Evolutionary conservation across 768 basidiomycete genomes (phyloP).

Genomic region (Coprinellus micaceus): DNA sequence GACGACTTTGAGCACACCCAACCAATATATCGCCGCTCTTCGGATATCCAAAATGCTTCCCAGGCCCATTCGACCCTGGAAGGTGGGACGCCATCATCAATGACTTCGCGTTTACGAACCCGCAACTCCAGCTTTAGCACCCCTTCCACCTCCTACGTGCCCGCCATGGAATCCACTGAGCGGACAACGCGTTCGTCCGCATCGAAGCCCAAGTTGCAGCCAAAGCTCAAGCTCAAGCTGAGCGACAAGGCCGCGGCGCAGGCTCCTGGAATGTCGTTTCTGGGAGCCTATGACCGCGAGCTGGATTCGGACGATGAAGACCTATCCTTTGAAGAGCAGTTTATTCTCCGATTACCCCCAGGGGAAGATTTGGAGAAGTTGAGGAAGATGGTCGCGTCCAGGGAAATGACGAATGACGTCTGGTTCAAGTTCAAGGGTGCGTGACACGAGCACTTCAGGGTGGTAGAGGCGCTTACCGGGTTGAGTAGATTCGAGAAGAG

Average conservation of each 20-base stretch:
- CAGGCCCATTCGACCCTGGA: conserved; percentile 11
- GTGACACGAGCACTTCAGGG: conserved; percentile 3
- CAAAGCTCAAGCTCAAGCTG: conserved; percentile 85
- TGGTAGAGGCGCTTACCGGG: conserved; percentile 1
- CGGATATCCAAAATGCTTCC: conserved; percentile 21
- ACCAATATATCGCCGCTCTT: conserved; percentile 32
- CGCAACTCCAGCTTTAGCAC: conserved; percentile 20
- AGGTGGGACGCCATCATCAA: background rate
- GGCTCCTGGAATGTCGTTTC: conserved; percentile 81
- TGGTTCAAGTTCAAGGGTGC: conserved; percentile 99
- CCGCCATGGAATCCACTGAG: conserved; percentile 33
- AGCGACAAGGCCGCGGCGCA: conserved; percentile 79
- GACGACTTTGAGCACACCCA: conserved; percentile 49
- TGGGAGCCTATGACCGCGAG: conserved; percentile 91
- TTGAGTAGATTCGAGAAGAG: conserved; percentile 78
- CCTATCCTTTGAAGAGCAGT: conserved; percentile 94
- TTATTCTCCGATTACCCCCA: conserved; percentile 84
- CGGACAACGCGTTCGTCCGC: conserved; percentile 57
- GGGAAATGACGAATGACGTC: conserved; percentile 78
- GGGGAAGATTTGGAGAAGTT: conserved; percentile 79
- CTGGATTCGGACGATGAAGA: conserved; percentile 95
- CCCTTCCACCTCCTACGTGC: background rate
- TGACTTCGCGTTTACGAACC: conserved; percentile 31
- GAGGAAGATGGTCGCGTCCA: conserved; percentile 73
- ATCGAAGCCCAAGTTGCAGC: conserved; percentile 47